A percentile compares a stretch with the other conserved stretches of the same genome.
These are phyloP conservation scores for Aspergillus novofumigatus DNA, from an alignment of 2,329 filamentous ascomycete genomes.

Conservation along the genomic window DNA sequence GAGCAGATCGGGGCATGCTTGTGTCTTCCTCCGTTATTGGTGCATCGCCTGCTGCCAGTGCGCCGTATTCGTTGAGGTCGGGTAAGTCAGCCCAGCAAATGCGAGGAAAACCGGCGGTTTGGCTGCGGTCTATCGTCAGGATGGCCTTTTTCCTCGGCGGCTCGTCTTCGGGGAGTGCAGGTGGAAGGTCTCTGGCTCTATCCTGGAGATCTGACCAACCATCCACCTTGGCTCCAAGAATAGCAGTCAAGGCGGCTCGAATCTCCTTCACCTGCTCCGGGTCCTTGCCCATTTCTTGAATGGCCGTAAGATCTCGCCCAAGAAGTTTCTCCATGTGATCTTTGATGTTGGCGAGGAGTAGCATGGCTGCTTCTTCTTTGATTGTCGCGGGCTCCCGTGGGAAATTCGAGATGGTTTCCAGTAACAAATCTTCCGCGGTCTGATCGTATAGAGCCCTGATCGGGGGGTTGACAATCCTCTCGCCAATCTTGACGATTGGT, in stretches of 20 bases:
- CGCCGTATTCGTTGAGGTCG: constrained; percentile 40
- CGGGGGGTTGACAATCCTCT: constrained; percentile 40
- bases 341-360: constrained; percentile 46
- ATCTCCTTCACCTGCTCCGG: constrained; percentile 44
- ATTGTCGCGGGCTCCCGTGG: constrained; percentile 41
- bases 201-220: constrained; percentile 42
- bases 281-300: constrained; percentile 44
- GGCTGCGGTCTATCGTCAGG: constrained; percentile 39
- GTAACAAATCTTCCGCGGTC: constrained; percentile 40
- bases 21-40: constrained; percentile 43
- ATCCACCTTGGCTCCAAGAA: constrained; percentile 42
- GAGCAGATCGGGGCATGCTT: constrained; percentile 44
- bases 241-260: constrained; percentile 40
- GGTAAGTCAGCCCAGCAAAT: constrained; percentile 43
- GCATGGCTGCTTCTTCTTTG: constrained; percentile 45
- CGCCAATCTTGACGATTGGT: constrained; percentile 40
- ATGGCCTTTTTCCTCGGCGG: constrained; percentile 39
- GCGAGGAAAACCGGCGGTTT: constrained; percentile 37
- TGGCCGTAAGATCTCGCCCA: constrained; percentile 40
- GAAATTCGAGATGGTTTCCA: constrained; percentile 44
- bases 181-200: constrained; percentile 33
- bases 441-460: constrained; percentile 41
- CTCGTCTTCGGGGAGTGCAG: constrained; percentile 32
- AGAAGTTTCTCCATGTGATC: constrained; percentile 47
- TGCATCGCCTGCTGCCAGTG: constrained; percentile 34